Percentiles rank a stretch among this genome's conserved stretches.
These are phyloP conservation scores for Elongisporangium anandrum DNA, from an alignment of 352 stramenopile genomes.

Conservation along the genomic window DNA sequence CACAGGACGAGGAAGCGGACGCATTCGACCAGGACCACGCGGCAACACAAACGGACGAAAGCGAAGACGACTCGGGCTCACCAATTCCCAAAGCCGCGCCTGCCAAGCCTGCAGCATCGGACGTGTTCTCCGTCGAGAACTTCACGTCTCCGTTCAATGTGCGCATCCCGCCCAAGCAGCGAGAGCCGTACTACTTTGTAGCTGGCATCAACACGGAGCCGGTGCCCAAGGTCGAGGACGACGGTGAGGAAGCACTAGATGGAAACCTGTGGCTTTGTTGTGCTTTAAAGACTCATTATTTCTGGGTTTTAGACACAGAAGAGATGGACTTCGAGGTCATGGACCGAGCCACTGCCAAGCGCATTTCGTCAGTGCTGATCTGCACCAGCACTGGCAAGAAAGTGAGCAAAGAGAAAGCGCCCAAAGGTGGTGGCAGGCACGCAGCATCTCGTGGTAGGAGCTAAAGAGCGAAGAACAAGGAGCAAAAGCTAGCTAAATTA, in stretches of 20 bases:
- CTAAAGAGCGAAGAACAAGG: not conserved
- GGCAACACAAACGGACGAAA: conserved; percentile 1
- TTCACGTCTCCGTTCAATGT: conserved; percentile 80
- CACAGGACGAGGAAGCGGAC: conserved; percentile 12
- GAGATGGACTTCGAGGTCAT: conserved; percentile 69
- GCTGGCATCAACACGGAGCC: conserved; percentile 31
- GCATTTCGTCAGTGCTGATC: conserved; percentile 64
- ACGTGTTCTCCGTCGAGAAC: conserved; percentile 33
- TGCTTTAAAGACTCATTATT: not conserved
- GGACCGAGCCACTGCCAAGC: conserved; percentile 75
- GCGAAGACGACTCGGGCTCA: not conserved
- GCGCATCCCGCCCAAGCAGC: conserved; percentile 53
- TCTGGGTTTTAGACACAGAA: conserved; percentile 29
- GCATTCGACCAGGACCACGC: conserved; percentile 6
- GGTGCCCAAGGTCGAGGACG: conserved; percentile 21
- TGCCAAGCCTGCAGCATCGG: conserved; percentile 9
- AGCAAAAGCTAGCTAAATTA: not conserved
- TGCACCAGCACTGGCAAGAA: conserved; percentile 65
- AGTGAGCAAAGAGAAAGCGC: conserved; percentile 13
- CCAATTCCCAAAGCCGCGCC: not conserved
- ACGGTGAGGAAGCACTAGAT: conserved; percentile 14
- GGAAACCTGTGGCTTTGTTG: not conserved
- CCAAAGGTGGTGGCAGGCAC: not conserved
- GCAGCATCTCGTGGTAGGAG: not conserved
- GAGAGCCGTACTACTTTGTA: conserved; percentile 46